Evolutionary conservation across 1,284 basidiomycete genomes (phyloP), one percentile per base, ranked within the genome.

Genomic region (Vanrija humicola): DNA sequence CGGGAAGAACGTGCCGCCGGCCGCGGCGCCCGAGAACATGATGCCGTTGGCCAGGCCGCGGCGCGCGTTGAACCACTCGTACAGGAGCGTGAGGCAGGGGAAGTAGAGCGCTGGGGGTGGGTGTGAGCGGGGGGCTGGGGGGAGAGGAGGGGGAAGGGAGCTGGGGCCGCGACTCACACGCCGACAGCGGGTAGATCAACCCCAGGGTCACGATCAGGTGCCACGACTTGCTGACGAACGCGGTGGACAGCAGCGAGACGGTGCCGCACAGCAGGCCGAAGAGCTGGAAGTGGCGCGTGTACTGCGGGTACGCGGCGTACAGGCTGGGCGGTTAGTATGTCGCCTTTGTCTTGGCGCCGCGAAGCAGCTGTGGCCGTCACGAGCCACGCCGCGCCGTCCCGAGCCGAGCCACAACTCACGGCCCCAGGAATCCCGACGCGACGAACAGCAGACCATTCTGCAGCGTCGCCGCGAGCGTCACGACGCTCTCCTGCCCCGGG

Each of bases 371-470:
- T 23, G 1, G 28, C 28, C 28, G 28, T 8, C 7, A 7, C 7
- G 28, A 28, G 26, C 28, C 46, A n/a, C 15, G 16, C 46, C 21
- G 16, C 28, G 7, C 16, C 7, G n/a, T 18, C 29, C 16, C 18
- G 12, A 18, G 21, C 16, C 18, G 12, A 18, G 21, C 5, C 15
- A 1, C 16, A 4, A 64, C 68, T 63, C 45, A 70, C 71, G 71
- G 70, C 25, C 72, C 71, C 19, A 72, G 60, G 23, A 73, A 38
- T 23, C 66, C 66, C 0, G 63, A 65, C 26, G 57, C 57, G 55
- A 76, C 67, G 57, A 76, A 77, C 52, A 71, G 55, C n/a, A 77
- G 54, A 8, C 75, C 74, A 3, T 68, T 70, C 42, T 69, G 67
- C 25, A 76, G 58, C 23, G 76, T 73, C 10, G 73, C 69, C 6